A percentile compares a stretch with the other conserved stretches of the same genome.
These are phyloP conservation scores for Spizellomyces sp. DNA, from an alignment of 192 early-diverging fungal species.

Conservation along the genomic window DNA sequence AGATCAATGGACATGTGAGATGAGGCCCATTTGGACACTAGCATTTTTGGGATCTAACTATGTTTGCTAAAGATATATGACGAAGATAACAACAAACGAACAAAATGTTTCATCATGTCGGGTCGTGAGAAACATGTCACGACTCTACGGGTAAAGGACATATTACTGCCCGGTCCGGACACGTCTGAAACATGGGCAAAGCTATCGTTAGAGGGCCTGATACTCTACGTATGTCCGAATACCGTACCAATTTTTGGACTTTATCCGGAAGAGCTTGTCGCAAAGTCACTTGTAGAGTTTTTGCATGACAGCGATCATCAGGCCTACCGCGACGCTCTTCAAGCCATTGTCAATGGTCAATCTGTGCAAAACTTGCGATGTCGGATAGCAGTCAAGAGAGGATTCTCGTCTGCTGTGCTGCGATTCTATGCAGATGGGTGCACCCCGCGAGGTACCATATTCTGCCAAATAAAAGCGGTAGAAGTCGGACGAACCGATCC, in stretches of 20 bases:
- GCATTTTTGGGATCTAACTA: neutral
- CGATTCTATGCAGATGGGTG: constrained; percentile 12
- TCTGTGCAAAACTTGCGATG: constrained; percentile 15
- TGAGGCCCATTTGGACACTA: neutral
- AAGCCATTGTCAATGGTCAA: neutral
- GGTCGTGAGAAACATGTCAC: constrained; percentile 56
- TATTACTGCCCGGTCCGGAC: constrained; percentile 35
- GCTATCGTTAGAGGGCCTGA: constrained; percentile 57
- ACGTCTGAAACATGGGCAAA: constrained; percentile 62
- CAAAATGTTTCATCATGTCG: constrained; percentile 68
- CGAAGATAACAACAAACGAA: constrained; percentile 55
- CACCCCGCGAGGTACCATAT: neutral
- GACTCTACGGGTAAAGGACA: constrained; percentile 36
- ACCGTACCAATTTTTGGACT: constrained; percentile 26
- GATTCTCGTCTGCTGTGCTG: constrained; percentile 1
- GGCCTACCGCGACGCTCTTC: constrained; percentile 6
- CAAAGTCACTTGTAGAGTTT: constrained; percentile 7
- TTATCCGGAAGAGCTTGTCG: neutral
- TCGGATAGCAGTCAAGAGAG: constrained; percentile 13
- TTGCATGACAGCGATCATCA: constrained; percentile 18
- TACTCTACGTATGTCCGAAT: constrained; percentile 38
- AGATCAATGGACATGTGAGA: constrained; percentile 61
- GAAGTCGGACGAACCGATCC: constrained; percentile 8
- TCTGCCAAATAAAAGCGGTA: constrained; percentile 12
- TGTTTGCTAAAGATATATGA: constrained; percentile 50